phyloP scores from a whole-genome alignment of 2,329 filamentous ascomycete genomes.

The Beauveria brongniartii region DNA sequence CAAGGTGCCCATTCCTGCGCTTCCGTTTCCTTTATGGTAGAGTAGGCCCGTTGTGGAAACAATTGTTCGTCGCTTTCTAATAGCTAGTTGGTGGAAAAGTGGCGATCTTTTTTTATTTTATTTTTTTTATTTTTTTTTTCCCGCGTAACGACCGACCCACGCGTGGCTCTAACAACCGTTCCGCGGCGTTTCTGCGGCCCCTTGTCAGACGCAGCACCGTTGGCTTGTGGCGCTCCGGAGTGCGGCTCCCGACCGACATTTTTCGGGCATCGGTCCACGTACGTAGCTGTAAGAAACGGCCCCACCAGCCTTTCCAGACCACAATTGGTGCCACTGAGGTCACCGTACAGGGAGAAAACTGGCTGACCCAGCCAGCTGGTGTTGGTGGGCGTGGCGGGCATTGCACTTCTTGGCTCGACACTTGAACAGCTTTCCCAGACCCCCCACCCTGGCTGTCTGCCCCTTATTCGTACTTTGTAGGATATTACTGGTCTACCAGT shows the following conservation, averaged over 20 bases:
- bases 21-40: not conserved
- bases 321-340: constrained; percentile 4
- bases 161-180: constrained; percentile 2
- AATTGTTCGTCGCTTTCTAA: not conserved
- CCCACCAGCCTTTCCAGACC: not conserved
- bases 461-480: too few species aligned
- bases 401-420: not conserved
- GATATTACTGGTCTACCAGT: too few species aligned
- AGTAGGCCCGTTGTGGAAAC: too few species aligned
- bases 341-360: not conserved
- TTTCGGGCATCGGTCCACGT: constrained; percentile 10
- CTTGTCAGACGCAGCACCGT: constrained; percentile 13
- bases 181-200: not conserved
- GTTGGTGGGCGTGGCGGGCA: not conserved
- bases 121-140: too few species aligned
- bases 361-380: not conserved
- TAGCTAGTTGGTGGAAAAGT: not conserved
- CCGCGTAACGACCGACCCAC: not conserved
- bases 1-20: not conserved
- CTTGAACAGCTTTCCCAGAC: not conserved
- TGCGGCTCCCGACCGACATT: constrained; percentile 12
- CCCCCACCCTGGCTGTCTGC: too few species aligned
- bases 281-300: not conserved
- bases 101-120: too few species aligned
- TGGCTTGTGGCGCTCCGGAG: constrained; percentile 11